Base-by-base conservation (phyloP, 2,329 filamentous ascomycete genomes). In the Ophiostoma australiae region DNA sequence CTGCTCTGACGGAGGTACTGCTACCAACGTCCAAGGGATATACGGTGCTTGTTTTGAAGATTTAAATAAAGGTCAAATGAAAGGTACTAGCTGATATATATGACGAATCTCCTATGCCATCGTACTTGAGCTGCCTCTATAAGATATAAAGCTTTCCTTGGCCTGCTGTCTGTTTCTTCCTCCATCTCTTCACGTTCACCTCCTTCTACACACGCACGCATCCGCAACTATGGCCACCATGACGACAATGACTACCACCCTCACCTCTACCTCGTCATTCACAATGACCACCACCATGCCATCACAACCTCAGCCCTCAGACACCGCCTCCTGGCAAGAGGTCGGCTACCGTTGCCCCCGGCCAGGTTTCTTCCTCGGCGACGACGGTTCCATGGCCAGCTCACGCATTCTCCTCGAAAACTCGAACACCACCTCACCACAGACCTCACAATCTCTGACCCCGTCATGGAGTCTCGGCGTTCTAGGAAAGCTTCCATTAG, bases 351-450 rank as follows among this genome's bases (percentile, higher is more conserved):
- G 73, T 20, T 71, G 73, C 52, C 73, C 73, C 0, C 72, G 72
- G 20, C 73, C 73, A 1, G 73, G 73, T 48, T 74, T 73, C 70
- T 74, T 74, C 27, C 71, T 73, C 17, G 73, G 73, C n/a, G 73
- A 74, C 35, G 72, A 73, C 67, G 67, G 71, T 67, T 58, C 70
- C 33, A 61, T 74, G 68, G 41, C 41, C 67, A 73, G 65, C 35
- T 33, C 20, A 11, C n/a, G 63, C 7, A 68, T 74, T 31, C 67
- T 74, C 6, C 20, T 23, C 1, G n/a, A 39, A 48, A 41, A 68
- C 13, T 35, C 35, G 10, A 10, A 66, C 63, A 37, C 7, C 3
- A 13, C 61, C 15, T 65, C 33, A 65, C 8, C 31, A 65, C 61
- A 65, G 23, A 65, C 3, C 31, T 41, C 44, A 48, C 44, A 48